Base-by-base conservation (phyloP, 2,329 filamentous ascomycete species). In the Botrytis medusae region DNA sequence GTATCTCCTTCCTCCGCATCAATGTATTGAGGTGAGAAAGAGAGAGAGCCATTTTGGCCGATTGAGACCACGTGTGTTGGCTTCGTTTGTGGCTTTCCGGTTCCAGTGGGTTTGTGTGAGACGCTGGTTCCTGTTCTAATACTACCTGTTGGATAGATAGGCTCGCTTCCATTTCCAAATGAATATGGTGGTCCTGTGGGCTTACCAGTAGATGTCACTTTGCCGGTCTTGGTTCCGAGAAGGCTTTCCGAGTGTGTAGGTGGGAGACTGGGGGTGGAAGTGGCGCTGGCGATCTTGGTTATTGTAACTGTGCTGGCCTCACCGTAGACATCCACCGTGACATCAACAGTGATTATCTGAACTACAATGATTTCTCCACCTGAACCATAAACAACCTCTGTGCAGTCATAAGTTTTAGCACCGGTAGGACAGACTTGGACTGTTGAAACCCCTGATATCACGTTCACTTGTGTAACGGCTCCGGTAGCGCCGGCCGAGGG, bases 1-100 rank as follows among this genome's bases (percentile, higher is more conserved):
- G 72, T 74, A 44, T 74, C 74, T 37, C 73, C 74, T 44, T 60
- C 42, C n/a, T 72, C 51, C 2, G 69, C 74, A 40, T 72, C 62
- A 18, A 75, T 48, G 20, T 72, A 73, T 20, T 42, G 25, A 12
- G 74, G 73, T 8, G 59, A 65, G 71, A 71, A 75, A 25, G n/a
- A 72, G 20, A 72, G 40, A 20, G 63, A 48, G n/a, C 69, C 73
- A 69, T 75, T 68, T 59, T 71, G 57, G 18, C 74, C 74, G 60
- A 74, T 65, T n/a, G 63, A 60, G 59, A 75, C 42, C 14, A 72
- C 22, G 29, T 75, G 73, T 20, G 73, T 75, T 48, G 69, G 69
- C 61, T 74, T 57, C 7, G 29, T 59, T n/a, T n/a, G n/a, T 7
- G 60, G 29, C 9, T 57, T 54, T 18, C 29, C 37, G 18, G 69